Base-by-base conservation (phyloP, 2,329 filamentous ascomycete genomes). In the Xylaria multiplex region DNA sequence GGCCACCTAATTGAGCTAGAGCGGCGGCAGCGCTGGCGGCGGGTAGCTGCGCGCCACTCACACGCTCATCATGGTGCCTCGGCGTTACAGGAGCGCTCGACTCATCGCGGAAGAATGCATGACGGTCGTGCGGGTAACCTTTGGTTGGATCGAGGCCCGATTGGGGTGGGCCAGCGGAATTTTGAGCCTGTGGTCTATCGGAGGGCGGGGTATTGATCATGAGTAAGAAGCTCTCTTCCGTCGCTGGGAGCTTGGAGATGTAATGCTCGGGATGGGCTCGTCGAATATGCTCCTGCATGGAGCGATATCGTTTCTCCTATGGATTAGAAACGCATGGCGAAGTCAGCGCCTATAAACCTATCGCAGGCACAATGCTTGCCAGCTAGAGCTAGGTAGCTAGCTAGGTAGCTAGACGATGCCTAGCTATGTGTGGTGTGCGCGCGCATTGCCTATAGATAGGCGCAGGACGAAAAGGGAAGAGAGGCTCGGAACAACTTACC, bases 231-330 rank as follows among this genome's bases (percentile, higher is more conserved):
- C 93, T 97, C 82, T 98, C 95, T 81, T 97, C 95, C 73, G 95
- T 99, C 55, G 96, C 96, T 72, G 96, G 95, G 74, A 98, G 91
- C 87, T 98, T 97, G 56, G 96, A 90, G 74, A 99, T 97, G 82
- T 98, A 98, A 80, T 97, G 91, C 79, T 97, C 93, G 68, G 95
- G 95, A 79, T 99, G 96, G 72, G 96, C 95, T 80, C 96, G 91
- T 75, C 96, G 93, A 76, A 99, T 98, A 78, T 99, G 96, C 86
- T 99, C 96, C 82, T 98, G 96, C 93, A 99, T 98, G 70, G 95
- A 98, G 80, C 96, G 93, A 83, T 94, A 99, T 73, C 93, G 88
- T 82, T 97, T 97, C 84, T 96, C 93, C 93, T 96, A 81, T 79
- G 64, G 72, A 71, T 70, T 61, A 56, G 65, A 66, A 70, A 71